Evolutionary conservation across 2,329 filamentous ascomycete species (phyloP).

Genomic region (Acrocalymma vagum): DNA sequence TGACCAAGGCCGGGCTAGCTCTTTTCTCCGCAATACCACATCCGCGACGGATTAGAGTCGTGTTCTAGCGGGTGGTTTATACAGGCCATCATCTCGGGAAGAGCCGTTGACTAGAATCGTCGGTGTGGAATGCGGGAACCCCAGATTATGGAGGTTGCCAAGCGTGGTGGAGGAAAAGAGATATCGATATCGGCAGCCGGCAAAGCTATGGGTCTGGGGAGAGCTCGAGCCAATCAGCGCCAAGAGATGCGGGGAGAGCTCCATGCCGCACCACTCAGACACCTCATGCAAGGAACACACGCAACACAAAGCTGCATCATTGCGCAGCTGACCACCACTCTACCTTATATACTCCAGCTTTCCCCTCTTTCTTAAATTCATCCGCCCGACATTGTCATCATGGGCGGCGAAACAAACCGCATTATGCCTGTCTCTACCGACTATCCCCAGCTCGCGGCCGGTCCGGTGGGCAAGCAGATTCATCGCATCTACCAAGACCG

Average conservation of each 20-base stretch:
- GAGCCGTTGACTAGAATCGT: too few species aligned
- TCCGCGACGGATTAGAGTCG: too few species aligned
- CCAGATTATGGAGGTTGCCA: too few species aligned
- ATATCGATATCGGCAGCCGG: too few species aligned
- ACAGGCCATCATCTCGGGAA: too few species aligned
- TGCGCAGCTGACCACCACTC: conserved; percentile 14
- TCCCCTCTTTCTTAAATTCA: too few species aligned
- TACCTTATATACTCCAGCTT: conserved; percentile 4
- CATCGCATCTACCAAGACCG: conserved; percentile 84
- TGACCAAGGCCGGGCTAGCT: too few species aligned
- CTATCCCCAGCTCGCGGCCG: conserved; percentile 45
- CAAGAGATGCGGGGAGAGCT: conserved; percentile 37
- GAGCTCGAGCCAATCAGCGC: conserved; percentile 16
- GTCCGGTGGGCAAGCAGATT: conserved; percentile 63
- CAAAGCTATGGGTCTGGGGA: too few species aligned
- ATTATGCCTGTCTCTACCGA: conserved; percentile 33
- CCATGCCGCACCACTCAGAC: conserved; percentile 15
- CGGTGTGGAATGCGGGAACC: too few species aligned
- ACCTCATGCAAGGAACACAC: conserved; percentile 34
- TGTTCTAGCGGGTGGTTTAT: too few species aligned
- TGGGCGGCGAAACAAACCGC: conserved; percentile 47
- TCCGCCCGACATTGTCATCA: conserved; percentile 25
- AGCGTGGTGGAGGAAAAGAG: too few species aligned
- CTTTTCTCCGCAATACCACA: too few species aligned
- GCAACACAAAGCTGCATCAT: conserved; percentile 14